Conservation (phyloP, 805 yeast genomes). For the Tetrapisispora iriomotensis region DNA sequence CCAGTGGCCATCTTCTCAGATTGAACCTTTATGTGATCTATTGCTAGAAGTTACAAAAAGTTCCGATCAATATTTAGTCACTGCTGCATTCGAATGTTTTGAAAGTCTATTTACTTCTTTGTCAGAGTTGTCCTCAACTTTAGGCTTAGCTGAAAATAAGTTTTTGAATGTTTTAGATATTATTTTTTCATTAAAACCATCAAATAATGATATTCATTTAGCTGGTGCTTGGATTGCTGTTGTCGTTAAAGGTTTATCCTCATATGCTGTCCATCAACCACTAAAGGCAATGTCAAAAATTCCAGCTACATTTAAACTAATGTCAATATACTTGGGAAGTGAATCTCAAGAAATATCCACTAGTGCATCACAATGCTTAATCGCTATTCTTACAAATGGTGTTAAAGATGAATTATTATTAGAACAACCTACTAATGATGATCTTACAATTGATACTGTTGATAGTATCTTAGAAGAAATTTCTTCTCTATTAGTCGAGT, state of each 20-base stretch:
- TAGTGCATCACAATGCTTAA: constrained; percentile 80
- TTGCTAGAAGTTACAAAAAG: constrained; percentile 69
- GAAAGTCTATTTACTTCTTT: constrained; percentile 21
- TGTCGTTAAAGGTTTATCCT: constrained; percentile 65
- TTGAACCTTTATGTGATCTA: constrained; percentile 66
- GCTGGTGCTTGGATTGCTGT: constrained; percentile 96
- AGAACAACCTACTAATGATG: constrained; percentile 46
- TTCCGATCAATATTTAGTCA: constrained; percentile 75
- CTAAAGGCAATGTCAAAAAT: constrained; percentile 44
- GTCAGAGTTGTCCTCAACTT: constrained; percentile 33
- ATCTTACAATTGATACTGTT: constrained; percentile 43
- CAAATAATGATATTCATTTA: constrained; percentile 70
- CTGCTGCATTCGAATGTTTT: constrained; percentile 74
- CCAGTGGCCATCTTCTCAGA: constrained; percentile 70
- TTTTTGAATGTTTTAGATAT: constrained; percentile 56
- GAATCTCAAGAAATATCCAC: constrained; percentile 53
- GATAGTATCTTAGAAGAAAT: constrained; percentile 45
- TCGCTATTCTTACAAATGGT: constrained; percentile 62
- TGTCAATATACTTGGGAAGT: constrained; percentile 58
- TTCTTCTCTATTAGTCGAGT: constrained; percentile 45
- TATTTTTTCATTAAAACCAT: constrained; percentile 71
- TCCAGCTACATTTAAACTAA: constrained; percentile 45
- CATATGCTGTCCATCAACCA: constrained; percentile 46
- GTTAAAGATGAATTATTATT: constrained; percentile 53
- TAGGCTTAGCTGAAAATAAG: constrained; percentile 51